A percentile compares a stretch with the other conserved stretches of the same genome.
Evolutionary conservation across 129 eudicot genomes (phyloP).

Genomic region (Escallonia rubra): DNA sequence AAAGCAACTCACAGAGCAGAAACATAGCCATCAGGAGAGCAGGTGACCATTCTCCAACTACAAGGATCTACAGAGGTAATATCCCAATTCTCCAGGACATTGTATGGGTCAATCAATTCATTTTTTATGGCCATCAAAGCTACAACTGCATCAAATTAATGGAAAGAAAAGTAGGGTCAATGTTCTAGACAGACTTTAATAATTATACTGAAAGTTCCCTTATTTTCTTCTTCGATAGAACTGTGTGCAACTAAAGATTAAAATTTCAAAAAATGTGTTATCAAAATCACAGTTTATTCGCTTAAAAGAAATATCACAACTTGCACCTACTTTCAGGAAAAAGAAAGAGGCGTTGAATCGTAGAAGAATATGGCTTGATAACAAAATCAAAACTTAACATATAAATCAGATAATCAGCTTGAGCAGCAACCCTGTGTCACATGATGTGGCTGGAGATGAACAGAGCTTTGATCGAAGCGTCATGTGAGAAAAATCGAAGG

Average conservation of each 20-base stretch:
- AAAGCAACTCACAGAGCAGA: constrained; percentile 67
- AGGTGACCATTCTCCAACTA: constrained; percentile 96
- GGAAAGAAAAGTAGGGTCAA: neutral
- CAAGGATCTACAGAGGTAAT: constrained; percentile 90
- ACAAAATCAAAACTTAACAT: neutral
- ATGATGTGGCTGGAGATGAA: neutral
- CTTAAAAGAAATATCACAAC: no score
- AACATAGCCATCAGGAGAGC: constrained; percentile 74
- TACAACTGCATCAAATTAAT: constrained; percentile 55
- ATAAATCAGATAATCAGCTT: neutral
- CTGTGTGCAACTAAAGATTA: no score
- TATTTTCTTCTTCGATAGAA: neutral
- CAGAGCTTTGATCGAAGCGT: neutral
- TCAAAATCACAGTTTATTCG: no score
- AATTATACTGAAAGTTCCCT: neutral
- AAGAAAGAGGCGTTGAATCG: neutral
- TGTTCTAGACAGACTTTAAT: neutral
- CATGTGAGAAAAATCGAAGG: no score
- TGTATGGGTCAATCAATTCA: constrained; percentile 65
- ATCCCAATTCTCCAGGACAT: constrained; percentile 91
- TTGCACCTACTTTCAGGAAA: neutral
- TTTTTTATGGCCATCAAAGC: constrained; percentile 85
- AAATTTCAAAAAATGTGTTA: no score
- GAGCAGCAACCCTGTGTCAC: neutral
- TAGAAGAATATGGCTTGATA: neutral